These are phyloP conservation scores for Pichia sp. DNA, from an alignment of 1,139 yeast species.

Conservation along the genomic window DNA sequence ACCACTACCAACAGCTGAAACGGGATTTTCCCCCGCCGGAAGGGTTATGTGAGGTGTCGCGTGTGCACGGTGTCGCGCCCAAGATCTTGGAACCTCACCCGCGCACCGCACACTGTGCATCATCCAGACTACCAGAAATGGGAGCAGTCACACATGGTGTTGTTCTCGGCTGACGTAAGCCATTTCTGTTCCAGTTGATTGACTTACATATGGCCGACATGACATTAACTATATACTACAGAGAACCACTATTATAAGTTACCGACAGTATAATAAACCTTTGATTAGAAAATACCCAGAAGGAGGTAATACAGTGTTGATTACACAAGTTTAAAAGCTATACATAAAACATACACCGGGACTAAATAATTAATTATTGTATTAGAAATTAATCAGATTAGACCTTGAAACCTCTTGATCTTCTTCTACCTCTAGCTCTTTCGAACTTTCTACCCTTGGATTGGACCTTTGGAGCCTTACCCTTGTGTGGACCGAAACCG, in stretches of 20 bases:
- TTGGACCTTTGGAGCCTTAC: constrained; percentile 97
- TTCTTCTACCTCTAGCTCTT: constrained; percentile 99
- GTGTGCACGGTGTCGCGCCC: background rate
- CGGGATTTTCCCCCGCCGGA: background rate
- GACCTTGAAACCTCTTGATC: constrained; percentile 99
- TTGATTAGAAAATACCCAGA: constrained; percentile 5
- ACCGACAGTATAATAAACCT: background rate
- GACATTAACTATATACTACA: background rate
- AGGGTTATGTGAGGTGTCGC: background rate
- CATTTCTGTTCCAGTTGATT: too few species aligned
- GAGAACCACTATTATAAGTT: background rate
- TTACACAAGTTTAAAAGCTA: constrained; percentile 8
- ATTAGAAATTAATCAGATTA: constrained; percentile 42
- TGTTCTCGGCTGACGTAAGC: background rate
- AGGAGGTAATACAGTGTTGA: constrained; percentile 7
- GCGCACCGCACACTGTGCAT: background rate
- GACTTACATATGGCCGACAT: background rate
- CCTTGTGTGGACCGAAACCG: constrained; percentile 99
- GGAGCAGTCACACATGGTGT: constrained; percentile 5
- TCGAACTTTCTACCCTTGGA: constrained; percentile 99
- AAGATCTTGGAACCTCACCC: background rate
- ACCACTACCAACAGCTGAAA: background rate
- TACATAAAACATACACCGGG: constrained; percentile 2
- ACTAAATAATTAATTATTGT: background rate
- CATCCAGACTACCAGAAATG: background rate